Percentiles rank a stretch among this genome's conserved stretches.
These are phyloP conservation scores for Colletotrichum eleusines DNA, from an alignment of 2,329 filamentous ascomycete genomes.

Conservation along the genomic window DNA sequence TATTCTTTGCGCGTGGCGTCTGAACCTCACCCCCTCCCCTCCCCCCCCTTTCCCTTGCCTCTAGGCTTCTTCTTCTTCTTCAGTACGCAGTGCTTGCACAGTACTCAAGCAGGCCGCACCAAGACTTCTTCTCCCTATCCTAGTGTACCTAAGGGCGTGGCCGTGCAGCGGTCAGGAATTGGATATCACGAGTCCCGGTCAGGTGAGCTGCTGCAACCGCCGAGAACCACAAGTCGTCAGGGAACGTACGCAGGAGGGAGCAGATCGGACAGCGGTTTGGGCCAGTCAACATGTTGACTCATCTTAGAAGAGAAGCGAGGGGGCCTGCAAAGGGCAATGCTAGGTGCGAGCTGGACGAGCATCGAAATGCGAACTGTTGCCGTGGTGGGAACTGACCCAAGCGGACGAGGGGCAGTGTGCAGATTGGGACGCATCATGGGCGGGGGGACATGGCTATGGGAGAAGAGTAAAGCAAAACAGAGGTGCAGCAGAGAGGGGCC, in stretches of 20 bases:
- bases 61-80: not conserved
- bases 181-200: conserved; percentile 46
- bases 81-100: not conserved
- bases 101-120: too few relatives aligned
- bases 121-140: too few relatives aligned
- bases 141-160: not conserved
- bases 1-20: conserved; percentile 43
- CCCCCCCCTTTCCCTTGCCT: not conserved
- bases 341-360: conserved; percentile 7
- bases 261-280: conserved; percentile 42
- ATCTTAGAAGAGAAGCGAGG: conserved; percentile 24
- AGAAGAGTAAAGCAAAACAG: conserved; percentile 29
- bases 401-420: conserved; percentile 21
- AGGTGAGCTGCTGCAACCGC: conserved; percentile 46
- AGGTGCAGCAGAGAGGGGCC: conserved; percentile 19
- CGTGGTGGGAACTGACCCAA: conserved; percentile 23
- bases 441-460: not conserved
- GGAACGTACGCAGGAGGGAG: conserved; percentile 43
- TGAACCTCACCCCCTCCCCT: not conserved
- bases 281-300: conserved; percentile 45
- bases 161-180: conserved; percentile 46
- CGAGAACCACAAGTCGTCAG: conserved; percentile 41
- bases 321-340: conserved; percentile 5
- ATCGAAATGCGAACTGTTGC: conserved; percentile 32
- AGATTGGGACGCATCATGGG: conserved; percentile 21